Evolutionary conservation across 2,329 filamentous ascomycete species (phyloP).

Genomic region (Colletotrichum spinosum): DNA sequence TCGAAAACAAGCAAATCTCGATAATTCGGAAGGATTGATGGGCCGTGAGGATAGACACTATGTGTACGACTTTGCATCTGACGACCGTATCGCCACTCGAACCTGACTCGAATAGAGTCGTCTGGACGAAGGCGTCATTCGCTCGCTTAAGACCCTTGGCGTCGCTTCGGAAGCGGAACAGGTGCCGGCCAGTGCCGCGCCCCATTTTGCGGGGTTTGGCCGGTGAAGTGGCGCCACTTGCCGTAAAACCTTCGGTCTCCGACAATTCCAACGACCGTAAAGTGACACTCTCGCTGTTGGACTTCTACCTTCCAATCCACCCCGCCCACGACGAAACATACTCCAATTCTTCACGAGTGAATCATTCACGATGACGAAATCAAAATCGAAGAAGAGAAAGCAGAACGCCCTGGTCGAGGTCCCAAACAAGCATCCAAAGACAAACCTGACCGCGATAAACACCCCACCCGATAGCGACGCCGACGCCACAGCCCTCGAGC

Average conservation of each 20-base stretch:
- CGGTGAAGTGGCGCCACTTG: background rate
- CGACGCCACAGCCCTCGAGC: slow-evolving; percentile 51
- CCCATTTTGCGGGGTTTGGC: background rate
- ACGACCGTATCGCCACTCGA: too few relatives aligned
- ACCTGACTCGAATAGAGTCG: too few relatives aligned
- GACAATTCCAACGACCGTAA: background rate
- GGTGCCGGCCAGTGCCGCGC: background rate
- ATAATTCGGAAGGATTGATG: too few relatives aligned
- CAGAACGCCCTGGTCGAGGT: slow-evolving; percentile 49
- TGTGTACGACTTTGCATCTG: too few relatives aligned
- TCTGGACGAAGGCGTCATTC: background rate
- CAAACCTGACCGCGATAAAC: slow-evolving; percentile 45
- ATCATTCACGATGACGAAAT: slow-evolving; percentile 52
- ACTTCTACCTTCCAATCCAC: background rate
- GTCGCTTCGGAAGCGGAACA: slow-evolving; percentile 1
- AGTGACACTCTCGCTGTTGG: background rate
- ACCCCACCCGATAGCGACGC: slow-evolving; percentile 43
- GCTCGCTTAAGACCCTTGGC: background rate
- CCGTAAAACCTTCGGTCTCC: slow-evolving; percentile 6
- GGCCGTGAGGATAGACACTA: too few relatives aligned
- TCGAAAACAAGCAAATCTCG: too few relatives aligned
- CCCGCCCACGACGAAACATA: background rate
- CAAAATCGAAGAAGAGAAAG: slow-evolving; percentile 60
- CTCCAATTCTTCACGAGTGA: background rate
- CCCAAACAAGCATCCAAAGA: slow-evolving; percentile 54